These are phyloP conservation scores for Schizopora paradoxa DNA, from an alignment of 1,284 basidiomycete species.

Conservation along the genomic window DNA sequence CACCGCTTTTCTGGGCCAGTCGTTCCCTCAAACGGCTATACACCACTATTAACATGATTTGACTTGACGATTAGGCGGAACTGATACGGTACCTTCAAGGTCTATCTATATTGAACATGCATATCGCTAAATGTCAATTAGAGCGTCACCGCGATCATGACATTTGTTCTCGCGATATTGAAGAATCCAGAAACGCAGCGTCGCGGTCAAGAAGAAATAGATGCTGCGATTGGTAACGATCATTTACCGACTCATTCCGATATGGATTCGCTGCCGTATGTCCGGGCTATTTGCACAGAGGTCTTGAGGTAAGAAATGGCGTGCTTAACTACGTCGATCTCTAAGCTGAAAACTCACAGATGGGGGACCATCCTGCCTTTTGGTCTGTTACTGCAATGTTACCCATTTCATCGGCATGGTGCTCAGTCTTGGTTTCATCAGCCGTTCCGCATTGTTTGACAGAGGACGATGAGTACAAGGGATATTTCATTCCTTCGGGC, in stretches of 20 bases:
- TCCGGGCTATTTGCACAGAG: background rate
- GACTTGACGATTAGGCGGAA: too few relatives aligned
- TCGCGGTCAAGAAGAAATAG: slow-evolving; percentile 30
- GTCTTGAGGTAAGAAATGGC: background rate
- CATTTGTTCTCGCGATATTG: slow-evolving; percentile 25
- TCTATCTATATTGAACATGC: too few relatives aligned
- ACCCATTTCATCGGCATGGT: background rate
- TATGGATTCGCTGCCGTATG: slow-evolving; percentile 28
- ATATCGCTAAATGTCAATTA: too few relatives aligned
- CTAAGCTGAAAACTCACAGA: slow-evolving; percentile 2
- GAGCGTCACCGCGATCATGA: slow-evolving; percentile 23
- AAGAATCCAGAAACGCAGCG: slow-evolving; percentile 25
- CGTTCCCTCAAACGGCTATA: too few relatives aligned
- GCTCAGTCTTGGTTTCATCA: background rate
- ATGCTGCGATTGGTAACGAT: slow-evolving; percentile 26
- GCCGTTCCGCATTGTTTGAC: slow-evolving; percentile 25
- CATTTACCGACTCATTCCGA: slow-evolving; percentile 32
- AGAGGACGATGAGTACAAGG: slow-evolving; percentile 19
- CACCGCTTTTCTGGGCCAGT: background rate
- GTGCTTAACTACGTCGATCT: background rate
- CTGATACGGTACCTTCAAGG: too few relatives aligned
- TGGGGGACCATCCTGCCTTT: slow-evolving; percentile 17
- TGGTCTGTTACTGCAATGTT: background rate
- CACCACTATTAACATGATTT: too few relatives aligned
- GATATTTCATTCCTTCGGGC: slow-evolving; percentile 16